A percentile compares a stretch with the other conserved stretches of the same genome.
phyloP scores from a whole-genome alignment of 208 protist genomes.

The Crithidia brevicula region DNA sequence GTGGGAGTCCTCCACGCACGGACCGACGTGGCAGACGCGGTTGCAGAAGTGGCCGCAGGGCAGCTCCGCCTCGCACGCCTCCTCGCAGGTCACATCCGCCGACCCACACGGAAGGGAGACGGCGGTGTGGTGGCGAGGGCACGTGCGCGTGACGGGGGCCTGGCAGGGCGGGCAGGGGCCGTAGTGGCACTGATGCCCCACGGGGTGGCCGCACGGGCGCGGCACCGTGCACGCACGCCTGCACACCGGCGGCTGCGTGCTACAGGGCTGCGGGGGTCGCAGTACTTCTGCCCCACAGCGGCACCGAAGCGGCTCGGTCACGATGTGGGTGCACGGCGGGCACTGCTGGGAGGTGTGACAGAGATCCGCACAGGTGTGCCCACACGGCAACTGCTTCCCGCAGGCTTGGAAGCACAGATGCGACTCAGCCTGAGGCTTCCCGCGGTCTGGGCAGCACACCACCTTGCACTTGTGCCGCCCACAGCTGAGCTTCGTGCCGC shows the following conservation, averaged over 20 bases:
- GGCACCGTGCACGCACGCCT: conserved; percentile 42
- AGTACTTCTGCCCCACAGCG: conserved; percentile 55
- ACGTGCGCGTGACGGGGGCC: conserved; percentile 43
- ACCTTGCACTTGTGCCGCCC: conserved; percentile 71
- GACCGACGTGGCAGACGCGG: conserved; percentile 62
- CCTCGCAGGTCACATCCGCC: conserved; percentile 41
- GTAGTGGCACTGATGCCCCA: conserved; percentile 71
- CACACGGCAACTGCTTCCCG: conserved; percentile 68
- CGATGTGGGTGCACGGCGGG: conserved; percentile 64
- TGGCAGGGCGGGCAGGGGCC: conserved; percentile 73
- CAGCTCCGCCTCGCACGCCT: conserved; percentile 50
- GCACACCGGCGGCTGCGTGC: conserved; percentile 62
- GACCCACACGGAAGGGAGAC: conserved; percentile 38
- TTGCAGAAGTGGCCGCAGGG: conserved; percentile 68
- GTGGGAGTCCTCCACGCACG: conserved; percentile 45
- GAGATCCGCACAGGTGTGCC: conserved; percentile 69
- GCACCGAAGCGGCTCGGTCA: conserved; percentile 60
- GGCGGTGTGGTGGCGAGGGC: conserved; percentile 49
- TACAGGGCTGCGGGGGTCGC: conserved; percentile 75
- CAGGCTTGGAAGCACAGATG: conserved; percentile 64
- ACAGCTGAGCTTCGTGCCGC: conserved; percentile 72
- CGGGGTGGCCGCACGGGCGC: conserved; percentile 52
- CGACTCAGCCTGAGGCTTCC: conserved; percentile 35
- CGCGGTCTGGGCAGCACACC: conserved; percentile 60
- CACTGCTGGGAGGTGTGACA: conserved; percentile 70